Percentiles rank a stretch among this genome's conserved stretches.
Conservation (phyloP, 805 yeast species). For the Myxozyma vanderwaltii region DNA sequence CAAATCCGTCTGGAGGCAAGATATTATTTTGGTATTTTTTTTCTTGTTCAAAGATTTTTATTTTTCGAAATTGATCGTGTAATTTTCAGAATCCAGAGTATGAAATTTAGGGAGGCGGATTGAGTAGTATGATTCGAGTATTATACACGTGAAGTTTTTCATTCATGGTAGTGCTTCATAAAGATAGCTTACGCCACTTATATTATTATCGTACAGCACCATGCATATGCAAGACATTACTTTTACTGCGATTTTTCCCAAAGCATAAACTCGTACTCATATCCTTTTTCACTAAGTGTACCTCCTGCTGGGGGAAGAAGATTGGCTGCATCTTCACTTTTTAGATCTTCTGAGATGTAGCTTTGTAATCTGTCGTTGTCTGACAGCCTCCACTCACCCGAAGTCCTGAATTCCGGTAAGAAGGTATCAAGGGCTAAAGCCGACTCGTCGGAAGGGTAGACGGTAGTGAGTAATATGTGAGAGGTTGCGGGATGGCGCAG, state of each 20-base stretch:
- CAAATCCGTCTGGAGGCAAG: slow-evolving; percentile 47
- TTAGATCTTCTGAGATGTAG: slow-evolving; percentile 33
- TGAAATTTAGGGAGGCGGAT: too few species aligned
- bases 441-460: slow-evolving; percentile 14
- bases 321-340: slow-evolving; percentile 28
- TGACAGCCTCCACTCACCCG: slow-evolving; percentile 24
- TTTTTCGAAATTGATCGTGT: too few species aligned
- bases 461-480: slow-evolving; percentile 41
- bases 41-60: not conserved
- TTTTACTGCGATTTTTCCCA: slow-evolving; percentile 48
- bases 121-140: too few species aligned
- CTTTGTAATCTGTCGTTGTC: slow-evolving; percentile 8
- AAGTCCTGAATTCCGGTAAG: slow-evolving; percentile 45
- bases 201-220: too few species aligned
- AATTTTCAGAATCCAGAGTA: too few species aligned
- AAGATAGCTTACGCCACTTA: too few species aligned
- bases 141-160: too few species aligned
- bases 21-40: slow-evolving; percentile 22
- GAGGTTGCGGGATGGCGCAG: slow-evolving; percentile 55
- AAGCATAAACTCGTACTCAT: slow-evolving; percentile 60
- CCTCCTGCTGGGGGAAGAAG: slow-evolving; percentile 16
- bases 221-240: not conserved
- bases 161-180: too few species aligned
- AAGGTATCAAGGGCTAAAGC: slow-evolving; percentile 69
- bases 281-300: slow-evolving; percentile 48